phyloP scores from a whole-genome alignment of 495 filamentous ascomycete species.

The Extremus antarcticus region DNA sequence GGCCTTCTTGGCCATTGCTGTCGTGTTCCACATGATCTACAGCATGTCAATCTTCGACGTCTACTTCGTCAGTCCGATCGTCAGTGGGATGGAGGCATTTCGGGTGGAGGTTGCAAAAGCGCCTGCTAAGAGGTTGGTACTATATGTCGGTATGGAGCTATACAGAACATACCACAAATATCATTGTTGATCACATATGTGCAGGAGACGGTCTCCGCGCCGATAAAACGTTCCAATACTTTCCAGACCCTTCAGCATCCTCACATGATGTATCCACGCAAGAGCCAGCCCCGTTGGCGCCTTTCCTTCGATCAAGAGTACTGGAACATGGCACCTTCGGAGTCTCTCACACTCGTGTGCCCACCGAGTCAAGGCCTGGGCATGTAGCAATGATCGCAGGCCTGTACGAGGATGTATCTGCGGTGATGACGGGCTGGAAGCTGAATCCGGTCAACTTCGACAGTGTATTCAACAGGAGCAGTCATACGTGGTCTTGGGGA shows the following conservation, averaged over 20 bases:
- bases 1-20: slow-evolving; percentile 81
- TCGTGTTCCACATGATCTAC: slow-evolving; percentile 91
- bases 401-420: slow-evolving; percentile 95
- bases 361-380: slow-evolving; percentile 92
- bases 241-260: slow-evolving; percentile 76
- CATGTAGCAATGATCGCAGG: slow-evolving; percentile 98
- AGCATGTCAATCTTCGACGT: slow-evolving; percentile 97
- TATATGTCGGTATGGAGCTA: slow-evolving; percentile 69
- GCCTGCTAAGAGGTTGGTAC: slow-evolving; percentile 79
- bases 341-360: slow-evolving; percentile 93
- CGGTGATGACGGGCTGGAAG: slow-evolving; percentile 97
- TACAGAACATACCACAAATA: slow-evolving; percentile 2
- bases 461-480: slow-evolving; percentile 92
- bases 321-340: slow-evolving; percentile 92
- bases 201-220: slow-evolving; percentile 85
- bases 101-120: slow-evolving; percentile 57
- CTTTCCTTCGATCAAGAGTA: slow-evolving; percentile 82
- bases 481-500: slow-evolving; percentile 98
- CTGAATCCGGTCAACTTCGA: slow-evolving; percentile 98
- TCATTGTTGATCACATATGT: too few relatives aligned
- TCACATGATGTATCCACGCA: slow-evolving; percentile 37
- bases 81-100: slow-evolving; percentile 84
- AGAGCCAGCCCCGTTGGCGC: slow-evolving; percentile 65
- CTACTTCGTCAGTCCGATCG: slow-evolving; percentile 97
- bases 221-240: slow-evolving; percentile 94